Conservation (phyloP, 23 red algal species). For the Agarophyton chilense region DNA sequence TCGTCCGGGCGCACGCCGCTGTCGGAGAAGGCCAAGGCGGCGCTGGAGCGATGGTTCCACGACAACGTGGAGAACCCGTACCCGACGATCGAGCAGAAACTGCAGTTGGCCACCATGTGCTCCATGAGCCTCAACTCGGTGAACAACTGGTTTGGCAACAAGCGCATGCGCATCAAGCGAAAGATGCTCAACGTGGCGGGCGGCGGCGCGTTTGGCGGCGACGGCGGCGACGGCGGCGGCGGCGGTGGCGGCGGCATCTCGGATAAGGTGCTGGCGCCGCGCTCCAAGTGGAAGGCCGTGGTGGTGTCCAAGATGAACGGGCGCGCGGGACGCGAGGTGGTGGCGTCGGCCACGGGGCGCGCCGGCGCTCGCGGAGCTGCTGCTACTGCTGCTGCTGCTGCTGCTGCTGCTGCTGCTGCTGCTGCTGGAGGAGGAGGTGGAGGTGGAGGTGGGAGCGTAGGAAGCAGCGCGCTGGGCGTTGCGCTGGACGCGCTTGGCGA, state of each 20-base stretch:
- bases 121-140: slow-evolving; percentile 15
- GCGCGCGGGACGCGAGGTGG: slow-evolving; percentile 7
- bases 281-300: slow-evolving; percentile 45
- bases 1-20: slow-evolving; percentile 7
- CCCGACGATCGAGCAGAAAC: slow-evolving; percentile 32
- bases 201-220: background rate
- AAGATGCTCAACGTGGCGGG: slow-evolving; percentile 52
- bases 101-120: slow-evolving; percentile 19
- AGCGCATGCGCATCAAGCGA: slow-evolving; percentile 49
- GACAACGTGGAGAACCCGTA: slow-evolving; percentile 60
- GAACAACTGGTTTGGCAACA: slow-evolving; percentile 67
- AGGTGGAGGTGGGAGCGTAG: too few relatives aligned
- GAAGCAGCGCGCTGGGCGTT: background rate
- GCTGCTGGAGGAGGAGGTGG: too few relatives aligned
- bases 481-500: too few relatives aligned
- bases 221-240: too few relatives aligned
- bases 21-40: slow-evolving; percentile 5
- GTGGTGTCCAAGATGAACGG: slow-evolving; percentile 37
- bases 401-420: too few relatives aligned
- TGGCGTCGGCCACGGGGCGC: background rate
- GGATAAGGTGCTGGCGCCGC: slow-evolving; percentile 42
- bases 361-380: background rate
- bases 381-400: too few relatives aligned
- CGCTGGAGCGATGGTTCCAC: slow-evolving; percentile 44
- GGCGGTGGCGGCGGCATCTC: background rate